Percentiles rank a stretch among this genome's conserved stretches.
phyloP scores from a whole-genome alignment of 805 yeast genomes.

The Barnettozyma populi region DNA sequence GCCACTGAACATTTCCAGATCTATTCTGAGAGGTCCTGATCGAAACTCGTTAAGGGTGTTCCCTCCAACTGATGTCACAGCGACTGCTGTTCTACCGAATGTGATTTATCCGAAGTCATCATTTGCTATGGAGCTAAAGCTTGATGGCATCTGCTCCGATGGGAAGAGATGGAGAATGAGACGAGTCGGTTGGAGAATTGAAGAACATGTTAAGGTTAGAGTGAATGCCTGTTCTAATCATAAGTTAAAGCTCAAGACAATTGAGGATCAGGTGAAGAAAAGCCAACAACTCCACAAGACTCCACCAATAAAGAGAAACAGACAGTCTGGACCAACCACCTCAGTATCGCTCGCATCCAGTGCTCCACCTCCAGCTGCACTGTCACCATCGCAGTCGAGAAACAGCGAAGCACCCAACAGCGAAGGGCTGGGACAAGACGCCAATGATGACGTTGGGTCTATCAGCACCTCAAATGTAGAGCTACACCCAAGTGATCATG shows the following conservation, averaged over 20 bases:
- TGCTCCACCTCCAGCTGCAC: slow-evolving; percentile 19
- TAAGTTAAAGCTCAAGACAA: slow-evolving; percentile 38
- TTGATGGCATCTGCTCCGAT: slow-evolving; percentile 62
- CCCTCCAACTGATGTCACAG: slow-evolving; percentile 91
- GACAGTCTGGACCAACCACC: slow-evolving; percentile 35
- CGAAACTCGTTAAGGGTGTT: slow-evolving; percentile 83
- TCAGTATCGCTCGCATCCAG: slow-evolving; percentile 28
- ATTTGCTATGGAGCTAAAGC: slow-evolving; percentile 74
- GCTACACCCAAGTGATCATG: slow-evolving; percentile 29
- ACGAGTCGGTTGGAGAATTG: slow-evolving; percentile 81
- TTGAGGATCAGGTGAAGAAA: slow-evolving; percentile 38
- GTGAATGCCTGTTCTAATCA: slow-evolving; percentile 57
- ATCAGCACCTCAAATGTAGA: slow-evolving; percentile 3
- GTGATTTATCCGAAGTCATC: slow-evolving; percentile 84
- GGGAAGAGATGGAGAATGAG: slow-evolving; percentile 87
- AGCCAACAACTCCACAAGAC: slow-evolving; percentile 18
- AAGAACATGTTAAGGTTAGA: slow-evolving; percentile 67
- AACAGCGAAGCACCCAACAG: not conserved
- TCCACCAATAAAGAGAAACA: slow-evolving; percentile 31
- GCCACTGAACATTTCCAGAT: slow-evolving; percentile 71
- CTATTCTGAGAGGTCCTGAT: slow-evolving; percentile 77
- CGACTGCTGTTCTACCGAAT: slow-evolving; percentile 82
- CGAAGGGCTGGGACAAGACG: not conserved
- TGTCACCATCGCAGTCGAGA: slow-evolving; percentile 18
- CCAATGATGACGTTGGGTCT: slow-evolving; percentile 13